Evolutionary conservation across 495 filamentous ascomycete species (phyloP), one percentile per base, ranked within the genome.

Genomic region (Daldinia decipiens): DNA sequence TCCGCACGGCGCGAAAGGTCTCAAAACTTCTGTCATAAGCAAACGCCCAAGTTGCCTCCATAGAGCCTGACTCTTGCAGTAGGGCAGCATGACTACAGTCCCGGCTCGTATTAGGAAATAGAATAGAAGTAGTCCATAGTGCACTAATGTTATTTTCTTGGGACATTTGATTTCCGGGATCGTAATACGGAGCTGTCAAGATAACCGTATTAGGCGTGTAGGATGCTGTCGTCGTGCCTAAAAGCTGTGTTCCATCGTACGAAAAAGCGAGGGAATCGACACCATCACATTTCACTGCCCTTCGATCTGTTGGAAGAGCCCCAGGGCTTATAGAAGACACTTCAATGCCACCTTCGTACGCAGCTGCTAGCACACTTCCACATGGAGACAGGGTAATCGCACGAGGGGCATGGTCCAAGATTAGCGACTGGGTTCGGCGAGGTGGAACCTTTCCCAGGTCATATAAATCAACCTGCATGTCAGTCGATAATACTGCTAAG

Each of bases 111-210:
- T 94, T 91, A 0, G 93, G 93, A 55, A 96, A 96, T 0, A 96
- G 81, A 29, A 96, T 94, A 43, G 94, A 93, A 1, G 92, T 94
- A 47, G 93, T 96, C 93, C 93, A 96, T 74, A 95, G 83, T 6
- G 89, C 89, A 73, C 90, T 91, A 40, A 95, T 85, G 59, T 89
- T 83, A 65, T 92, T 90, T 51, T 87, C 83, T 21, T 68, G 55
- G 9, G 87, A 87, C 62, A 87, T 76, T 51, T 85, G 83, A 50
- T 77, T 81, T 1, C 82, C 85, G 15, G 85, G 86, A 62, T 88
- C 86, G 73, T 93, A 93, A 74, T 93, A 94, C 9, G 93, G 93
- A 5, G 92, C 92, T 0, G 91, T 92, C 15, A 96, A 84, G 62
- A 93, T 87, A 13, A 95, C 92, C 0, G 93, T 91, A 68, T 87